phyloP scores from a whole-genome alignment of 306 rosid genomes.

The Fragaria vesca region DNA sequence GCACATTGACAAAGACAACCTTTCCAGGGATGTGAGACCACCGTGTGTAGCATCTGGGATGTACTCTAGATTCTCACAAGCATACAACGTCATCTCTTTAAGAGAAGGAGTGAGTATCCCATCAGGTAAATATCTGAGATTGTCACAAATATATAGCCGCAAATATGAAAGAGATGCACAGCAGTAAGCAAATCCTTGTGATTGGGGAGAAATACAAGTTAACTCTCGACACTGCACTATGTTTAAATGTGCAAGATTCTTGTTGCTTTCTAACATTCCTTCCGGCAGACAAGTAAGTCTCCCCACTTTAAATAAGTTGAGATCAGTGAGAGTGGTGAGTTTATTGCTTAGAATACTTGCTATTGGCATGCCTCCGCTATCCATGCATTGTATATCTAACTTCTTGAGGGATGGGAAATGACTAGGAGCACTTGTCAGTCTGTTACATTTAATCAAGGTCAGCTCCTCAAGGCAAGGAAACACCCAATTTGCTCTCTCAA shows the following conservation, averaged over 20 bases:
- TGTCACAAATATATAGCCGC: rapidly evolving
- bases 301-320: rapidly evolving
- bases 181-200: not conserved
- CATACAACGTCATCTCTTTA: not conserved
- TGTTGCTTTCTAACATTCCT: not conserved
- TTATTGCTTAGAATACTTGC: not conserved
- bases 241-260: not conserved
- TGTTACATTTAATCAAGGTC: rapidly evolving
- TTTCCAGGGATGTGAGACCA: not conserved
- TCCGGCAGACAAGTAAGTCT: not conserved
- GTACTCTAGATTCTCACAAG: not conserved
- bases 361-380: not conserved
- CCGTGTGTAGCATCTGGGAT: not conserved
- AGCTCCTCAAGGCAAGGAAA: not conserved
- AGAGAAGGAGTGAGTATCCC: not conserved
- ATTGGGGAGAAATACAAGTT: not conserved
- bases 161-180: not conserved
- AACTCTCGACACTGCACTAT: rapidly evolving
- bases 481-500: not conserved
- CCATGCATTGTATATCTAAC: not conserved
- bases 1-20: not conserved
- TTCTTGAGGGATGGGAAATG: conserved; percentile 1
- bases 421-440: not conserved
- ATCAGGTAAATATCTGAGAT: not conserved
- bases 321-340: not conserved